Evolutionary conservation across 345 rosid species (phyloP).

Genomic region (Gossypium anomalum): DNA sequence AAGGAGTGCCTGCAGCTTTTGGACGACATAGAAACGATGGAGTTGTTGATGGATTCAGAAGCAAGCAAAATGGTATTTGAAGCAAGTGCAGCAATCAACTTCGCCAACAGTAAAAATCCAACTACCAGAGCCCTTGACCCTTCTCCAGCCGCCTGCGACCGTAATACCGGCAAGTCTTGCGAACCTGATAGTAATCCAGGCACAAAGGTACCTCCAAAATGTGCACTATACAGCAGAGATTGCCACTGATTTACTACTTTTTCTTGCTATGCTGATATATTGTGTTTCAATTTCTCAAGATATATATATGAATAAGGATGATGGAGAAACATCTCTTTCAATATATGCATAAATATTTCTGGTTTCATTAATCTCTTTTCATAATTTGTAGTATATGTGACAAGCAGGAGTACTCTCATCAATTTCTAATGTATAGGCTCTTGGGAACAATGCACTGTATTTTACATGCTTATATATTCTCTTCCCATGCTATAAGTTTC

Average conservation of each 20-base stretch:
- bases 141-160: background rate
- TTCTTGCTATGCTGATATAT: no score
- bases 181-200: accelerated
- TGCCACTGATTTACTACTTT: background rate
- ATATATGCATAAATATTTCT: no score
- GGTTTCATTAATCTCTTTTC: no score
- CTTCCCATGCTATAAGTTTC: no score
- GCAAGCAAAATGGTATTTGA: background rate
- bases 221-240: background rate
- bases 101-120: background rate
- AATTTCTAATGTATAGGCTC: no score
- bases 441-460: no score
- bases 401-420: no score
- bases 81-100: background rate
- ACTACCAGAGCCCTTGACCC: background rate
- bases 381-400: no score
- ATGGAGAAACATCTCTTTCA: no score
- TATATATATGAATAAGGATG: no score
- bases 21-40: background rate
- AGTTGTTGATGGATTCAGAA: conserved; percentile 1
- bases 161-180: background rate
- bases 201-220: background rate
- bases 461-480: no score
- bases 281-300: no score
- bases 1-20: background rate